Evolutionary conservation across 805 yeast genomes (phyloP).

Genomic region (Saccharomycopsis babjevae): DNA sequence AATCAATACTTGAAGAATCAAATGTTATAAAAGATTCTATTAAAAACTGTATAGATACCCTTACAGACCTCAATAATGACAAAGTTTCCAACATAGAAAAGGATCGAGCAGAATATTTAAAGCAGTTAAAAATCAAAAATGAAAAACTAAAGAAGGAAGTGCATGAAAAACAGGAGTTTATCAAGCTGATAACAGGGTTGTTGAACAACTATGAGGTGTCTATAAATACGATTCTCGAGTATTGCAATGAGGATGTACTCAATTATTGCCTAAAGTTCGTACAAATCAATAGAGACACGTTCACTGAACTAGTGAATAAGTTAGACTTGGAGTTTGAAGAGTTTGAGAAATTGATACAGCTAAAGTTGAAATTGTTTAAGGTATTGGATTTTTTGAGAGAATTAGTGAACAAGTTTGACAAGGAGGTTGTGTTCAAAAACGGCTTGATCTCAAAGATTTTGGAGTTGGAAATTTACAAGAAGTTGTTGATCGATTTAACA

Average conservation of each 20-base stretch:
- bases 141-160: constrained; percentile 2
- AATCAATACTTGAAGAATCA: constrained; percentile 10
- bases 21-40: constrained; percentile 11
- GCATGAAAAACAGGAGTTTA: not conserved
- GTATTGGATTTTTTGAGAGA: constrained; percentile 7
- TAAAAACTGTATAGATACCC: constrained; percentile 5
- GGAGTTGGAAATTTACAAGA: not conserved
- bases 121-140: constrained; percentile 1
- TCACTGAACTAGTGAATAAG: constrained; percentile 1
- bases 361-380: constrained; percentile 3
- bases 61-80: constrained; percentile 2
- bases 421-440: not conserved
- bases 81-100: not conserved
- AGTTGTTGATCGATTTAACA: not conserved
- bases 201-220: constrained; percentile 16
- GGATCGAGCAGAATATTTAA: not conserved
- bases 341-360: constrained; percentile 7
- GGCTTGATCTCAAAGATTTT: not conserved
- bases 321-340: constrained; percentile 2
- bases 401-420: constrained; percentile 1
- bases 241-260: constrained; percentile 11
- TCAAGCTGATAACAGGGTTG: not conserved
- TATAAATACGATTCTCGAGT: constrained; percentile 13
- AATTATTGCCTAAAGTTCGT: constrained; percentile 11
- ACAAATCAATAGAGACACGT: not conserved